A percentile compares a stretch with the other conserved stretches of the same genome.
phyloP scores from a whole-genome alignment of 1,284 basidiomycete species.

The Heliocybe sulcata region DNA sequence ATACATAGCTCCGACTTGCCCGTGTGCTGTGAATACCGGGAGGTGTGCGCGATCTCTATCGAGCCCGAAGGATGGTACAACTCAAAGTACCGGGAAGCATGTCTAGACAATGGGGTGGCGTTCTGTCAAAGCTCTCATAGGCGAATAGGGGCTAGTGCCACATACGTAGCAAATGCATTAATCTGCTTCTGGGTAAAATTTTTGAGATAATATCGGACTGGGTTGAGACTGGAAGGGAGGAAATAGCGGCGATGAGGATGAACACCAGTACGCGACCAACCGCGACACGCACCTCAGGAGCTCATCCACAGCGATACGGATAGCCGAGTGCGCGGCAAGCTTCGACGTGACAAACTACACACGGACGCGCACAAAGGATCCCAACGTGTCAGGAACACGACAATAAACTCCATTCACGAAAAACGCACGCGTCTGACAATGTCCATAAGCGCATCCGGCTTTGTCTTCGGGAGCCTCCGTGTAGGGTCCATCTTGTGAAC shows the following conservation, averaged over 20 bases:
- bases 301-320: conserved; percentile 65
- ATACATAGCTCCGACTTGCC: conserved; percentile 89
- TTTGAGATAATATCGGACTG: conserved; percentile 69
- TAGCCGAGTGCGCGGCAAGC: conserved; percentile 42
- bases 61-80: conserved; percentile 75
- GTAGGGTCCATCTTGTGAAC: conserved; percentile 83
- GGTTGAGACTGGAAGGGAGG: conserved; percentile 53
- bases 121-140: conserved; percentile 17
- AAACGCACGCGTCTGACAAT: conserved; percentile 71
- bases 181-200: conserved; percentile 71
- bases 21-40: conserved; percentile 77
- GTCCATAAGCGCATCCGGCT: conserved; percentile 53
- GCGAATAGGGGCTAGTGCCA: conserved; percentile 21
- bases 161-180: conserved; percentile 83
- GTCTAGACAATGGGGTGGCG: too few relatives aligned
- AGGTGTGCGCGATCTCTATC: conserved; percentile 84
- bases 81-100: conserved; percentile 81
- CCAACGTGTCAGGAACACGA: conserved; percentile 7
- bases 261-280: conserved; percentile 9
- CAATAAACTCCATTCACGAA: conserved; percentile 9
- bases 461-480: conserved; percentile 65
- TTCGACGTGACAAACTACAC: conserved; percentile 52
- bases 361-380: conserved; percentile 6
- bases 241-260: conserved; percentile 16
- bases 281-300: conserved; percentile 54